Base-by-base conservation (phyloP, 1,284 basidiomycete genomes). In the Peniophora sp. region DNA sequence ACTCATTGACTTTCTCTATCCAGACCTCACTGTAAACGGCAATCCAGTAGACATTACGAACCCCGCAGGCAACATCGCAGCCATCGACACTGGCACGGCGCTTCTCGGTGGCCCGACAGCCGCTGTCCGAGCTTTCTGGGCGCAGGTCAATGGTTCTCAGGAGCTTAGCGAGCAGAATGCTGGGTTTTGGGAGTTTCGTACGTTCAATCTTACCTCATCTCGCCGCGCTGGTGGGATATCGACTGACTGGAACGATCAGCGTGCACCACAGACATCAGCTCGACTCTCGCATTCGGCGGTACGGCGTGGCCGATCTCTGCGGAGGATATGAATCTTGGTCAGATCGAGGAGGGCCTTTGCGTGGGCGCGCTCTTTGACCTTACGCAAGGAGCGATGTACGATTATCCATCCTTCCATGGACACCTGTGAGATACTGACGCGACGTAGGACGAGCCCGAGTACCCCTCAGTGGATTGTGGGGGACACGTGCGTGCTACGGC, bases 1-100 rank as follows among this genome's bases (percentile, higher is more conserved):
- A 8, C 38, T 41, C 19, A 20, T 14, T 34, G 55, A 52, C 22
- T 52, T 69, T 11, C 36, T 59, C 16, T 50, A 70, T 11, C 10
- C n/a, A 12, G 52, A 24, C 39, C 41, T 84, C 2, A 84, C 77
- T 2, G 75, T 84, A 1, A 73, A 83, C 57, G 81, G 81, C 2
- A 67, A 74, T 5, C 58, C 65, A 0, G 66, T 87, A 8, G 43
- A 63, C 3, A 63, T 86, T 9, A 56, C 74, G 0, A 66, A 69
- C 2, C 77, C 76, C 6, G 55, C 58, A 45, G 55, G 61, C 1
- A 68, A 76, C 0, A 61, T 81, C 5, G 73, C 82, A n/a, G 84
- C 84, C 9, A 89, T 90, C 52, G 88, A 90, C 61, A 89, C 87
- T 1, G 87, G 88, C 17, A 89, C 87, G 0, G 86, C 85, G 0